Base-by-base conservation (phyloP, 495 filamentous ascomycete species). In the Daldinia vernicosa region DNA sequence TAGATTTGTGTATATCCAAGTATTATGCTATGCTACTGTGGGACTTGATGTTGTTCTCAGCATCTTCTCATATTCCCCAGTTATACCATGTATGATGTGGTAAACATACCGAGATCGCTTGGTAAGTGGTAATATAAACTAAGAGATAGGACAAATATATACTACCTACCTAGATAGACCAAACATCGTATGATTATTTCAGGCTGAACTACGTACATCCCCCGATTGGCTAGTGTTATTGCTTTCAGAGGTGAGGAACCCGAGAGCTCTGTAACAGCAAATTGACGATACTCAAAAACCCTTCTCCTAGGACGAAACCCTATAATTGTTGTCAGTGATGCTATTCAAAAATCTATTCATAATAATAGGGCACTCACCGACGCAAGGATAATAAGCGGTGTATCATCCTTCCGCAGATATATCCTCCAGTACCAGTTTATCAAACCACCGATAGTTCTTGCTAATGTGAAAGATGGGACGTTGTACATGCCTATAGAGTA, bases 231-330 rank as follows among this genome's bases (percentile, higher is more conserved):
- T 1, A 53, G 12, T n/a, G 27, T 3, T 53, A 17, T 8, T 60
- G 47, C 47, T 14, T 24, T 70, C 72, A 92, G 40, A 94, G 80
- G 84, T 95, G 92, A 67, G 93, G 92, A 61, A 97, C 92, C 11
- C 83, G 80, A 22, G 87, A 84, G 80, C 92, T 95, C 43, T 96
- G 92, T 74, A 99, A 85, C 9, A 91, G 76, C 64, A 99, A 80
- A 74, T 97, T 98, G 32, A 95, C 85, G 74, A 99, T 97, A 75
- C 95, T 98, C 60, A 97, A 77, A 67, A 98, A 88, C 0, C 96
- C 96, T 78, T 99, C 96, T 6, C 96, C 96, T 22, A 99, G 80
- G 69, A 99, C 97, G 61, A 98, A 86, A 2, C 96, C 93, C 80
- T 87, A 68, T 17, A n/a, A 26, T 63, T 14, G 12, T 33, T 14